Conservation (phyloP, 306 rosid species). For the Trifolium fragiferum region DNA sequence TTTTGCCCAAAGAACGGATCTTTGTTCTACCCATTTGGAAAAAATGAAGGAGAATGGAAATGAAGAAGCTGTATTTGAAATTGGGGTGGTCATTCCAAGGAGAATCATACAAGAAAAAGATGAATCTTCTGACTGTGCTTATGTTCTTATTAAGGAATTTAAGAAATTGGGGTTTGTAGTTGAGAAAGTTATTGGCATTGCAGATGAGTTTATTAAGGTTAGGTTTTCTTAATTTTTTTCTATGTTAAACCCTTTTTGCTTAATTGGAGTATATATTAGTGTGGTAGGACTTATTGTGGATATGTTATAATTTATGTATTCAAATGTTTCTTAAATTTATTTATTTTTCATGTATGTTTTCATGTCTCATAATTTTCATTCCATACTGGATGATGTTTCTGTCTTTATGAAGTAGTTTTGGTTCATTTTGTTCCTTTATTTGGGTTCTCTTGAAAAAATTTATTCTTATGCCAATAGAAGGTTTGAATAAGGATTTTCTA, state of each 20-base stretch:
- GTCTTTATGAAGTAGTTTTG: too few species aligned
- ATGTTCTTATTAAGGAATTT: slow-evolving; percentile 65
- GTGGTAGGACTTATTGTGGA: too few species aligned
- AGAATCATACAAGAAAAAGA: slow-evolving; percentile 51
- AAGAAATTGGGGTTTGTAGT: slow-evolving; percentile 65
- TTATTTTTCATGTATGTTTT: too few species aligned
- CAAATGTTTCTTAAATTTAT: too few species aligned
- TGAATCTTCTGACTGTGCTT: slow-evolving; percentile 53
- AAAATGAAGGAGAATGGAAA: slow-evolving; percentile 60
- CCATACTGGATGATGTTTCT: too few species aligned
- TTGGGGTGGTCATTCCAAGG: slow-evolving; percentile 85
- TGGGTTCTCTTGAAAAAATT: too few species aligned
- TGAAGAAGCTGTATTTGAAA: slow-evolving; percentile 70
- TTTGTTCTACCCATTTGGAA: slow-evolving; percentile 34
- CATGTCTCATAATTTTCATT: too few species aligned
- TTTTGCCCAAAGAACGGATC: slow-evolving; percentile 31
- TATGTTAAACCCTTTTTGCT: slow-evolving; percentile 15
- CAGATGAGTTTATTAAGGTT: slow-evolving; percentile 93
- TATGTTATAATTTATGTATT: too few species aligned
- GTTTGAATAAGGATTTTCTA: too few species aligned
- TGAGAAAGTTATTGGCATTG: slow-evolving; percentile 82
- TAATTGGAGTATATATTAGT: background rate
- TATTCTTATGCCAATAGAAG: too few species aligned
- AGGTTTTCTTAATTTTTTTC: slow-evolving; percentile 37
- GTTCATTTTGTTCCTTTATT: too few species aligned